A percentile compares a stretch with the other conserved stretches of the same genome.
These are phyloP conservation scores for Colletotrichum cereale DNA, from an alignment of 2,329 filamentous ascomycete species.

Conservation along the genomic window DNA sequence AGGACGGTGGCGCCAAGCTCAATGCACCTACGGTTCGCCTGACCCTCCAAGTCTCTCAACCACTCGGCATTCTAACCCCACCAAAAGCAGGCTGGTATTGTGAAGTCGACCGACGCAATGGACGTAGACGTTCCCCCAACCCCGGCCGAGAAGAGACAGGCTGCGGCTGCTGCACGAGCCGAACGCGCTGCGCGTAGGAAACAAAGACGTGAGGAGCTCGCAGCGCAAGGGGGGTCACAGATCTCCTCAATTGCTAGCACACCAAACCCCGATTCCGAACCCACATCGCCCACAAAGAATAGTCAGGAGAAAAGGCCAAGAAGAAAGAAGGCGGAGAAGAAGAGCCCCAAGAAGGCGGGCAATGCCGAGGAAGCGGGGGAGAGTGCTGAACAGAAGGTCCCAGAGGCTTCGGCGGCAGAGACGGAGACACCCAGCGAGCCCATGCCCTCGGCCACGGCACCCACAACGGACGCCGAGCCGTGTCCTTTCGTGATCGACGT, in stretches of 20 bases:
- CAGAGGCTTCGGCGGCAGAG: slow-evolving; percentile 13
- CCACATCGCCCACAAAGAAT: slow-evolving; percentile 29
- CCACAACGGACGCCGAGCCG: slow-evolving; percentile 13
- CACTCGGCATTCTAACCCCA: slow-evolving; percentile 21
- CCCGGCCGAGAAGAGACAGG: slow-evolving; percentile 28
- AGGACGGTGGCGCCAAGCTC: slow-evolving; percentile 35
- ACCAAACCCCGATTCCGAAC: slow-evolving; percentile 28
- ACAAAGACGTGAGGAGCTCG: slow-evolving; percentile 30
- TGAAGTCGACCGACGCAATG: slow-evolving; percentile 27
- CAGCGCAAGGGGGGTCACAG: slow-evolving; percentile 5
- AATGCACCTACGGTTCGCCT: slow-evolving; percentile 29
- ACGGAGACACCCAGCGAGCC: slow-evolving; percentile 18
- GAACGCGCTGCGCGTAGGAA: slow-evolving; percentile 36
- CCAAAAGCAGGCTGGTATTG: slow-evolving; percentile 9
- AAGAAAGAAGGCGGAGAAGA: slow-evolving; percentile 37
- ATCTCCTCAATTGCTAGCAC: slow-evolving; percentile 31
- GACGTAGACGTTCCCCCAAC: slow-evolving; percentile 31
- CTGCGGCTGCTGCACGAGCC: slow-evolving; percentile 30
- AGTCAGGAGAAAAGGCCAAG: slow-evolving; percentile 33
- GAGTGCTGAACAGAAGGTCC: not conserved
- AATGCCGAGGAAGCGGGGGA: not conserved
- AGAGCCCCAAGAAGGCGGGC: slow-evolving; percentile 18
- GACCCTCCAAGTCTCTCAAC: slow-evolving; percentile 2
- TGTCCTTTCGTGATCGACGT: slow-evolving; percentile 31
- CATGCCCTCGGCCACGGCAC: not conserved